Percentiles rank a stretch among this genome's conserved stretches.
Conservation (phyloP, 2,329 filamentous ascomycete genomes). For the Aspergillus vadensis region DNA sequence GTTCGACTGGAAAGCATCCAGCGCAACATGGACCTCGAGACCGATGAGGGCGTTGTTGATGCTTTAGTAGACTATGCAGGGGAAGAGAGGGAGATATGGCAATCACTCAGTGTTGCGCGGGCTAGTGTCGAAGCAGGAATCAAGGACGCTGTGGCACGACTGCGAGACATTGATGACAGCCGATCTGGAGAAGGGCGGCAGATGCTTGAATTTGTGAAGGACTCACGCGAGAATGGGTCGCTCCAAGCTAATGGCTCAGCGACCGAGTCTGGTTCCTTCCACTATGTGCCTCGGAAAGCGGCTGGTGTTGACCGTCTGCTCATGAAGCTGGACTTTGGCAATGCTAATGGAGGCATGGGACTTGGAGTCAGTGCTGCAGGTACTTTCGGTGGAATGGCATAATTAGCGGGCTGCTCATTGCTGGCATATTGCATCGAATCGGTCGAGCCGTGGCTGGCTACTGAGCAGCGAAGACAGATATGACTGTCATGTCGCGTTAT, state of each 20-base stretch:
- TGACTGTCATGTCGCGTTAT: slow-evolving; percentile 2
- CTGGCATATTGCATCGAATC: neutral
- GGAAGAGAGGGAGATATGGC: slow-evolving; percentile 70
- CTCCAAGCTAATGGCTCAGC: slow-evolving; percentile 29
- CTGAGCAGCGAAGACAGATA: neutral
- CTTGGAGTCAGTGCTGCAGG: neutral
- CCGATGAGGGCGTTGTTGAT: slow-evolving; percentile 78
- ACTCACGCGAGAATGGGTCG: slow-evolving; percentile 31
- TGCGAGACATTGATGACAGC: slow-evolving; percentile 63
- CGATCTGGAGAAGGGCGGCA: slow-evolving; percentile 46
- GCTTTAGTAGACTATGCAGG: slow-evolving; percentile 69
- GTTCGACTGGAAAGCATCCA: slow-evolving; percentile 75
- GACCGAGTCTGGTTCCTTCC: slow-evolving; percentile 20
- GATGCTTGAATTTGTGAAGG: slow-evolving; percentile 33
- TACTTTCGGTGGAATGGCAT: neutral
- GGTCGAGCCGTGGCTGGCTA: neutral
- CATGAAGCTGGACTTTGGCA: slow-evolving; percentile 79
- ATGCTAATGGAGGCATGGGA: slow-evolving; percentile 22
- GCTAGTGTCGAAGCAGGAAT: slow-evolving; percentile 67
- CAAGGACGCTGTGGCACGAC: slow-evolving; percentile 58
- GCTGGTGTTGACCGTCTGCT: slow-evolving; percentile 81
- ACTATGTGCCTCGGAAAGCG: slow-evolving; percentile 70
- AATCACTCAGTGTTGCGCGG: slow-evolving; percentile 66
- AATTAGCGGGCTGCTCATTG: neutral
- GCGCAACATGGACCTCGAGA: slow-evolving; percentile 75